phyloP scores from a whole-genome alignment of 805 yeast genomes.

The Spathaspora girioi region DNA sequence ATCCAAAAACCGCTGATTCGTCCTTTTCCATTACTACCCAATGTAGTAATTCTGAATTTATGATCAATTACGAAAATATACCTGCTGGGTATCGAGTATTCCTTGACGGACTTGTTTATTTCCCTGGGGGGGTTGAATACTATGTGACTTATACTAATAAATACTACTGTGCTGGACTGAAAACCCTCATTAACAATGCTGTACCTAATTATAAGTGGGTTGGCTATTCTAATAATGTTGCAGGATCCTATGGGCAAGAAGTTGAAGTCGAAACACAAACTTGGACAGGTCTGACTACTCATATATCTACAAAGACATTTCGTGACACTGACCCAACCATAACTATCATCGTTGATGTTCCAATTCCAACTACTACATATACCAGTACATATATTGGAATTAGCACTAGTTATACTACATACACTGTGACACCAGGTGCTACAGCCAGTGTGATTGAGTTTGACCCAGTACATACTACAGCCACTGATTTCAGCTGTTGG shows the following conservation, averaged over 20 bases:
- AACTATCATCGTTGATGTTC: constrained; percentile 19
- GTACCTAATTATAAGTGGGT: constrained; percentile 12
- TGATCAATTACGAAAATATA: constrained; percentile 8
- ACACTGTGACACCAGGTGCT: constrained; percentile 13
- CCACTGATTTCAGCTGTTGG: too few species aligned
- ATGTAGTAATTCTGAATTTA: too few species aligned
- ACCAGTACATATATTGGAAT: too few species aligned
- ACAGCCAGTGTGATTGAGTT: constrained; percentile 14
- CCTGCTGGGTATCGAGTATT: constrained; percentile 20
- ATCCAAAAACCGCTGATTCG: too few species aligned
- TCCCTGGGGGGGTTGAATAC: constrained; percentile 1
- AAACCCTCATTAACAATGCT: constrained; percentile 1
- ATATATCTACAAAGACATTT: constrained; percentile 11
- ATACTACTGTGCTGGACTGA: too few species aligned
- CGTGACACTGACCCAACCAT: constrained; percentile 9
- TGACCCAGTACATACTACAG: constrained; percentile 48
- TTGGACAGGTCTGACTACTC: constrained; percentile 19
- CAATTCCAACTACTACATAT: constrained; percentile 15
- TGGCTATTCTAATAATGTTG: background rate
- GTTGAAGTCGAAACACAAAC: constrained; percentile 13
- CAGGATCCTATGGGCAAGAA: constrained; percentile 14
- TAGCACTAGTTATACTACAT: too few species aligned
- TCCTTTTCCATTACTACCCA: too few species aligned
- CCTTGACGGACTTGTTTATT: constrained; percentile 6
- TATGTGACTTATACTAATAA: constrained; percentile 13